phyloP scores from a whole-genome alignment of 2,329 filamentous ascomycete genomes.

The Hymenoscyphus fraxineus region DNA sequence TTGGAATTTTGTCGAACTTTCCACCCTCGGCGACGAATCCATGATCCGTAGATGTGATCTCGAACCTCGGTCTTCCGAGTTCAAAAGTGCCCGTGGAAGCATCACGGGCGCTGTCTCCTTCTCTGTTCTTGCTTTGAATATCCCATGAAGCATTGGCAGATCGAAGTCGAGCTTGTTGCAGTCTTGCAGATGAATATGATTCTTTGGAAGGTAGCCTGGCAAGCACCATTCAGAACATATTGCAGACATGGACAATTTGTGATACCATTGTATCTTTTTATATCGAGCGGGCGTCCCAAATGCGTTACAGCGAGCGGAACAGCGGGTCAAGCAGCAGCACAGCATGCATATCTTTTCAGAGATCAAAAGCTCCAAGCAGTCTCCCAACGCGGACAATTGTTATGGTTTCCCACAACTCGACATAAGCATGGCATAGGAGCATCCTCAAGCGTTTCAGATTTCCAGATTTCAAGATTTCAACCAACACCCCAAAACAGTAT shows the following conservation, averaged over 20 bases:
- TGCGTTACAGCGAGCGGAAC: conserved; percentile 50
- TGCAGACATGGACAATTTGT: conserved; percentile 34
- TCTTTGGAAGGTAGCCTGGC: conserved; percentile 46
- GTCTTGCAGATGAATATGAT: conserved; percentile 45
- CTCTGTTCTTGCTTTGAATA: conserved; percentile 31
- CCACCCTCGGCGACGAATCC: conserved; percentile 41
- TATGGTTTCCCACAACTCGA: not conserved
- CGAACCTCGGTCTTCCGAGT: conserved; percentile 21
- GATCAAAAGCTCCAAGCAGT: not conserved
- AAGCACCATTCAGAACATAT: conserved; percentile 43
- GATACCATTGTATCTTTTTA: conserved; percentile 11
- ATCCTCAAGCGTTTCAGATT: too few relatives aligned
- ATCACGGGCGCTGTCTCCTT: conserved; percentile 39
- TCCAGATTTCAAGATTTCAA: too few relatives aligned
- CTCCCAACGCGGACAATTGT: not conserved
- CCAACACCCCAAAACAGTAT: too few relatives aligned
- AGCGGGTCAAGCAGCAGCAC: conserved; percentile 41
- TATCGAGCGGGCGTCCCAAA: conserved; percentile 8
- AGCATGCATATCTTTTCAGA: conserved; percentile 22
- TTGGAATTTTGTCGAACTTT: conserved; percentile 68
- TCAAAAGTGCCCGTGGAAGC: conserved; percentile 22
- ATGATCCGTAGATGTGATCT: conserved; percentile 28
- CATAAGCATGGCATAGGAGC: too few relatives aligned
- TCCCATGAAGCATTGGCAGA: conserved; percentile 35
- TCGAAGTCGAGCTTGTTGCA: conserved; percentile 58